Evolutionary conservation across 2,329 filamentous ascomycete species (phyloP), one percentile per base, ranked within the genome.

Genomic region (Microdochium nivale): DNA sequence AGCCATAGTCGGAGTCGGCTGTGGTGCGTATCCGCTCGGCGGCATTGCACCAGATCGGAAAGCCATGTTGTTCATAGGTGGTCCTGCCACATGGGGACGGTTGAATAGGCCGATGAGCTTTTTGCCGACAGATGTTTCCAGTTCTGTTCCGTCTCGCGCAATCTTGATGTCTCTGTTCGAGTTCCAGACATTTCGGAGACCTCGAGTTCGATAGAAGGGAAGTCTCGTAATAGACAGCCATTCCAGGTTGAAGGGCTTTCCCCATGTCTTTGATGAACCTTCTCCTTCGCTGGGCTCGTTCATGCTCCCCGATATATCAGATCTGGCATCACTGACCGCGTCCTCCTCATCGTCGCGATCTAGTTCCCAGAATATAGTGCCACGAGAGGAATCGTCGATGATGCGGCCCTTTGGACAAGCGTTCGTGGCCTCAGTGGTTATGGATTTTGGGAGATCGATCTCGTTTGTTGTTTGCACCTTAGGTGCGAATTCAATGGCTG

Each of bases 361-460:
- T 7, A 86, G 85, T 66, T 97, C 92, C 92, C 92, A 97, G 62
- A 97, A 97, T 40, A 96, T 96, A 0, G 91, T 96, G 0, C 92
- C 92, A n/a, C 92, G 80, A 1, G 89, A 87, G 3, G 88, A 91
- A 65, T 97, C 92, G 61, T 96, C 90, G 47, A 96, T 92, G 53
- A 97, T 95, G 51, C 84, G 83, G 24, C 92, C 92, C 61, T 80
- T 86, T 0, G 91, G 91, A 2, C 87, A 86, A 49, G 78, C 85
- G 48, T 88, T 83, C 0, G 87, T 95, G 19, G 88, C 83, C 52
- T 86, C 81, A 23, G 90, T 96, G 0, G 83, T 77, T 11, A 90
- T 95, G 5, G 88, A 87, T 62, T 88, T 87, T 2, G 90, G 85
- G 4, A 89, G 74, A 56, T 92, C 88, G 16, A 79, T 67, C 25